Evolutionary conservation across 495 filamentous ascomycete species (phyloP).

Genomic region (Beverwykella pulmonaria): DNA sequence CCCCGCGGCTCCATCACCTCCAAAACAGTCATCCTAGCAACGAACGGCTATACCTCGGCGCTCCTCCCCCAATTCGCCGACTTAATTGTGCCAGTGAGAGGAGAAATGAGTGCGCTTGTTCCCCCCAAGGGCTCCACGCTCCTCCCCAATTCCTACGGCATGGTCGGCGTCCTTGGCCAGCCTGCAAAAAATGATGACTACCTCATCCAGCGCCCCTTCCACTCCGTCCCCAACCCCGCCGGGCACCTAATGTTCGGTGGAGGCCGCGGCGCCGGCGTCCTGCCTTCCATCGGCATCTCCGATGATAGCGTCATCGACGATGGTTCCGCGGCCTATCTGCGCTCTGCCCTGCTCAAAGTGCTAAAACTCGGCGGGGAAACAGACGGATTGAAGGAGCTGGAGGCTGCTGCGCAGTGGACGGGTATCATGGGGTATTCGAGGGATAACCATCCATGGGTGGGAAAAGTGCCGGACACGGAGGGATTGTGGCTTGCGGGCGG

Average conservation of each 20-base stretch:
- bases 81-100: slow-evolving; percentile 74
- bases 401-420: slow-evolving; percentile 70
- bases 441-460: slow-evolving; percentile 72
- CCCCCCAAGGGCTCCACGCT: slow-evolving; percentile 54
- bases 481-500: slow-evolving; percentile 44
- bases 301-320: slow-evolving; percentile 61
- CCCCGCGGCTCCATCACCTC: slow-evolving; percentile 62
- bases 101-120: slow-evolving; percentile 70
- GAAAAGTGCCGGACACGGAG: slow-evolving; percentile 51
- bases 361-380: slow-evolving; percentile 48
- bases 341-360: slow-evolving; percentile 47
- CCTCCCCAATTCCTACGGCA: slow-evolving; percentile 59
- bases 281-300: slow-evolving; percentile 57
- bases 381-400: slow-evolving; percentile 51
- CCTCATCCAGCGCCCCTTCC: slow-evolving; percentile 63
- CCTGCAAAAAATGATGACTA: slow-evolving; percentile 65
- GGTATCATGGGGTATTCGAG: slow-evolving; percentile 80
- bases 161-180: slow-evolving; percentile 53
- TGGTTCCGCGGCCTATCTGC: slow-evolving; percentile 55
- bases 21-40: slow-evolving; percentile 68
- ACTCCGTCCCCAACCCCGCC: slow-evolving; percentile 31
- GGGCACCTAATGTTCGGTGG: slow-evolving; percentile 70
- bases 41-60: slow-evolving; percentile 76
- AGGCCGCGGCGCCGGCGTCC: slow-evolving; percentile 53
- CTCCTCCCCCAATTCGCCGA: slow-evolving; percentile 69